Base-by-base conservation (phyloP, 1,284 basidiomycete genomes). In the Ustilago cynodontis region DNA sequence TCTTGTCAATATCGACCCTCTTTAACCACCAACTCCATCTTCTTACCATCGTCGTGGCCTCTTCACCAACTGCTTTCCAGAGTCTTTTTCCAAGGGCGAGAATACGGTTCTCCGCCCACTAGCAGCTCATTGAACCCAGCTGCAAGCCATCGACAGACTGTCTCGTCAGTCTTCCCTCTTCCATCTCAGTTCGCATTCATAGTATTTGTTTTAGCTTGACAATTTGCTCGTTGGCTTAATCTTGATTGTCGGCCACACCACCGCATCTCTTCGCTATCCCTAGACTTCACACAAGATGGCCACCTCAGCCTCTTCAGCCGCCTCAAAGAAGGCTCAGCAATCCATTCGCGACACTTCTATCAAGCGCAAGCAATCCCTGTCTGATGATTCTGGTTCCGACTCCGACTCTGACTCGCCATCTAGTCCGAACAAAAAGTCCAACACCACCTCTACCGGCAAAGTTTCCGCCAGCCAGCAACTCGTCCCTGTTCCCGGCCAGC, bases 401-500 rank as follows among this genome's bases (percentile, higher is more conserved):
- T 71, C 59, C 7, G 66, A 69, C 28, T 59, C 60, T 20, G 59
- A 62, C 22, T 51, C 67, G 37, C 45, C 52, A 18, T 49, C 51
- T 53, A 61, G 43, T 43, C 50, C 65, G 0, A 50, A 47, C 31
- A 76, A 62, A 16, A 71, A 58, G 47, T 24, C 24, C 33, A 41
- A 50, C 52, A 43, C 33, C 49, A 55, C 65, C n/a, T 59, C 74
- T 16, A 50, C 57, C 39, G 65, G 59, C 62, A 77, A 69, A 26
- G 26, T 63, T 10, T 77, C 75, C 4, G 70, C 75, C 24, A 69
- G 65, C 28, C 75, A 77, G 43, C 70, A 79, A 68, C 73, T 79
- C 18, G 77, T 79, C 7, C 74, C 74, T 26, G 71, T 73, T 4
- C 75, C 75, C 52, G 71, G 68, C 37, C 75, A 73, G 28, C 68